Evolutionary conservation across 2,329 filamentous ascomycete genomes (phyloP).

Genomic region (Fusarium gaditjirri): DNA sequence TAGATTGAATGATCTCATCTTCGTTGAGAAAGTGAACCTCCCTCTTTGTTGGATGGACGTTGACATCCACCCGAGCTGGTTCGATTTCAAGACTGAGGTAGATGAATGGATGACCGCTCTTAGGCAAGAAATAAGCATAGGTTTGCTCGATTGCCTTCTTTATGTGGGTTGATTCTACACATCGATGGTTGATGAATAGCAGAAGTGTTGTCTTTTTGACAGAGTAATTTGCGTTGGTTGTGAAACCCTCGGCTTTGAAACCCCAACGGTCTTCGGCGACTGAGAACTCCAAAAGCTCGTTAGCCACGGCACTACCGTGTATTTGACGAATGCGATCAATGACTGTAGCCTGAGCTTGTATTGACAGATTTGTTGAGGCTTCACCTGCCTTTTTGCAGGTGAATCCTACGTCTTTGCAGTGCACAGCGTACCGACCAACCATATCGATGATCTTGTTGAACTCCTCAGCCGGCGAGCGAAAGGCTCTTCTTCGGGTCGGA

Average conservation of each 20-base stretch:
- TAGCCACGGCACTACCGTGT: constrained; percentile 84
- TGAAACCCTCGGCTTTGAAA: constrained; percentile 82
- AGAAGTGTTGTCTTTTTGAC: constrained; percentile 89
- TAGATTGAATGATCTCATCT: constrained; percentile 89
- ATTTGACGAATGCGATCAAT: constrained; percentile 91
- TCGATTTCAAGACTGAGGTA: constrained; percentile 95
- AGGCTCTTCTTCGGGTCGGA: constrained; percentile 86
- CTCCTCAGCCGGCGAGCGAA: constrained; percentile 91
- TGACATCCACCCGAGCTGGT: constrained; percentile 92
- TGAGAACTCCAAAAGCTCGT: constrained; percentile 83
- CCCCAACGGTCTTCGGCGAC: constrained; percentile 81
- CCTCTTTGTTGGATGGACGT: constrained; percentile 95
- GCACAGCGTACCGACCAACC: constrained; percentile 91
- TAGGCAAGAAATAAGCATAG: constrained; percentile 87
- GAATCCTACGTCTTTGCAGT: constrained; percentile 91
- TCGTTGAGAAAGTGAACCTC: constrained; percentile 98
- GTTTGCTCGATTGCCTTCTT: constrained; percentile 93
- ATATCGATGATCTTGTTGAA: constrained; percentile 98
- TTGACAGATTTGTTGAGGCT: constrained; percentile 81
- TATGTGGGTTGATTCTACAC: constrained; percentile 88
- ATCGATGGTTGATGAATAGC: constrained; percentile 95
- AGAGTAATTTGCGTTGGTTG: constrained; percentile 94
- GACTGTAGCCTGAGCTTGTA: constrained; percentile 76
- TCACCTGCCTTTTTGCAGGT: constrained; percentile 98
- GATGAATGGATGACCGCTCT: constrained; percentile 92